Evolutionary conservation across 306 rosid genomes (phyloP).

Genomic region (Acacia crassicarpa): DNA sequence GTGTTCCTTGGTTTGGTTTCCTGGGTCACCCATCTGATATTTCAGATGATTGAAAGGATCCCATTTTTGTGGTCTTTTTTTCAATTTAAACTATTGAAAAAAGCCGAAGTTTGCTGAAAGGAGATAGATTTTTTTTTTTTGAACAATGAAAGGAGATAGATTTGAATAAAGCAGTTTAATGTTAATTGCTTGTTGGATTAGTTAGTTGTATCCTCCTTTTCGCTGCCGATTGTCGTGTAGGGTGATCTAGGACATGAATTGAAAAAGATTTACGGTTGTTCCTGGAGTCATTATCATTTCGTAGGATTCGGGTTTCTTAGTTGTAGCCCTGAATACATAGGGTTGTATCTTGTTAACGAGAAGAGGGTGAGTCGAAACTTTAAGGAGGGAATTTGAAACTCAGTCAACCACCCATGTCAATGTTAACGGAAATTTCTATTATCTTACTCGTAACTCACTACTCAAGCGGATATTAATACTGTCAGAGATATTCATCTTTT

Average conservation of each 20-base stretch:
- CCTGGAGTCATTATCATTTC: neutral
- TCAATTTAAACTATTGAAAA: neutral
- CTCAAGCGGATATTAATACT: neutral
- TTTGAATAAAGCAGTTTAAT: neutral
- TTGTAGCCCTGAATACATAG: neutral
- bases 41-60: neutral
- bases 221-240: neutral
- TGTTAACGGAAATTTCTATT: neutral
- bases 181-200: neutral
- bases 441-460: neutral
- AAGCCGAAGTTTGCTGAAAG: neutral
- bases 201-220: neutral
- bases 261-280: neutral
- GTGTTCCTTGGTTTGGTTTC: neutral
- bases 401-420: neutral
- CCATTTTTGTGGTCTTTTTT: neutral
- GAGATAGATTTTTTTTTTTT: neutral
- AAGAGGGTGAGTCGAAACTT: conserved; percentile 3
- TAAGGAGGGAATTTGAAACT: neutral
- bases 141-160: neutral
- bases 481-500: neutral
- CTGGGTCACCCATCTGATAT: neutral
- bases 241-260: neutral
- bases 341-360: neutral
- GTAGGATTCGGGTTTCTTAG: neutral